Conservation (phyloP, 305 asterid genomes). For the Ilex paraguariensis region DNA sequence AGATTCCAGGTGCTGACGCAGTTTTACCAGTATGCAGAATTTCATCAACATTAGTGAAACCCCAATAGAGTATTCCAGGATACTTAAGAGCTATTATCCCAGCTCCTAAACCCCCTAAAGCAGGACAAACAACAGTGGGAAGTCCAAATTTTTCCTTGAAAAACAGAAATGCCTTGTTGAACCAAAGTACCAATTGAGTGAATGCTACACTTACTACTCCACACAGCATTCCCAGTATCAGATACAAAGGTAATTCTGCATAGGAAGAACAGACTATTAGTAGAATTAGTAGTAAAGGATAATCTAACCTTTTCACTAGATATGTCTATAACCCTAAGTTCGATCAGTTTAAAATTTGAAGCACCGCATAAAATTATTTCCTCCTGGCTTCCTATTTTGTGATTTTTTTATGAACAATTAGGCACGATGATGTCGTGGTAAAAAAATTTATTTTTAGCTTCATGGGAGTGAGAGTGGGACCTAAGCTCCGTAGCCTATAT, state of each 20-base stretch:
- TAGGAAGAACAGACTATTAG: slow-evolving; percentile 9
- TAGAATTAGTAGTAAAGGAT: too few relatives aligned
- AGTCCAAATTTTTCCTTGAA: slow-evolving; percentile 68
- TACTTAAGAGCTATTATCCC: slow-evolving; percentile 92
- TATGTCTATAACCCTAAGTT: too few relatives aligned
- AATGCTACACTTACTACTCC: slow-evolving; percentile 94
- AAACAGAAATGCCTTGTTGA: slow-evolving; percentile 55
- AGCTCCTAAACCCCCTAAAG: slow-evolving; percentile 97
- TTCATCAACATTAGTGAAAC: slow-evolving; percentile 95
- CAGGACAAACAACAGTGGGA: slow-evolving; percentile 91
- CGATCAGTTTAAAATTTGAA: too few relatives aligned
- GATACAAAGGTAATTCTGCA: slow-evolving; percentile 92
- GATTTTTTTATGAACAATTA: too few relatives aligned
- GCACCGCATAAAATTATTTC: too few relatives aligned
- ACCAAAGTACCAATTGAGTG: slow-evolving; percentile 76
- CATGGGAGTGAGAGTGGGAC: too few relatives aligned
- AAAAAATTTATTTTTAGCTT: too few relatives aligned
- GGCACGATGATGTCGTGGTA: too few relatives aligned
- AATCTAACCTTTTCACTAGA: too few relatives aligned
- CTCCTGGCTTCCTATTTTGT: too few relatives aligned
- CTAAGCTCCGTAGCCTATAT: too few relatives aligned
- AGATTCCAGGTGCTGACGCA: slow-evolving; percentile 97
- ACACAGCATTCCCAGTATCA: slow-evolving; percentile 91
- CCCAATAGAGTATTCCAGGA: slow-evolving; percentile 97
- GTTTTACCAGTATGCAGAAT: slow-evolving; percentile 94